Base-by-base conservation (phyloP, 1,284 basidiomycete genomes). In the Trichosporon sp. region DNA sequence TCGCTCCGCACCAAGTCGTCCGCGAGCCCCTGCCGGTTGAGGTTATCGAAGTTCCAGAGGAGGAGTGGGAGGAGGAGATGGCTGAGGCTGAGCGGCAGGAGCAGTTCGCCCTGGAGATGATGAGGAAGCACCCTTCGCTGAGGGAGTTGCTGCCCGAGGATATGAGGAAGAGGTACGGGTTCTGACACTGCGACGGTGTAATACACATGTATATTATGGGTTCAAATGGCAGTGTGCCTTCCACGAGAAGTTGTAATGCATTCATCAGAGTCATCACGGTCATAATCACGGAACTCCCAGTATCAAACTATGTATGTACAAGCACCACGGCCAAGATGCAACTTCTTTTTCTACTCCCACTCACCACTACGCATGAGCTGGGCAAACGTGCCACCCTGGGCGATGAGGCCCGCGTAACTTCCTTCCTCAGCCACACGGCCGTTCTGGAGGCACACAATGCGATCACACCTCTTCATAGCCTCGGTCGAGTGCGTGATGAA, bases 401-500 rank as follows among this genome's bases (percentile, higher is more conserved):
- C 83, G 71, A 91, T 82, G 46, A 96, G 84, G 69, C 86, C 82
- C 19, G 89, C 86, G 73, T 86, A 96, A 54, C 84, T 84, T 16
- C 94, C 94, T 69, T 91, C 81, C 81, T 97, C 92, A 10, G 83
- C 88, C 19, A 96, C 84, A 59, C 76, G 77, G 4, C 95, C 94
- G 16, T 88, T 86, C 14, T 88, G 84, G 10, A 98, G 78, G 44
- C 96, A 90, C 21, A 97, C 71, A 60, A 99, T 86, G 37, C 92
- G 85, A 78, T 96, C 92, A 81, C 95, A 97, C 84, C 88, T 87
- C 75, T 84, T 85, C 95, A 99, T 99, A 56, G 93, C 87, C 64
- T 88, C 86, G 54, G 92, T 78, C 78, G 95, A 95, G 82, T 99
- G 95, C 21, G 95, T 97, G 70, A 98, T 87, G 83, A 97, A 89